A percentile compares a stretch with the other conserved stretches of the same genome.
Conservation (phyloP, 805 yeast genomes). For the Limtongozyma cylindracea region DNA sequence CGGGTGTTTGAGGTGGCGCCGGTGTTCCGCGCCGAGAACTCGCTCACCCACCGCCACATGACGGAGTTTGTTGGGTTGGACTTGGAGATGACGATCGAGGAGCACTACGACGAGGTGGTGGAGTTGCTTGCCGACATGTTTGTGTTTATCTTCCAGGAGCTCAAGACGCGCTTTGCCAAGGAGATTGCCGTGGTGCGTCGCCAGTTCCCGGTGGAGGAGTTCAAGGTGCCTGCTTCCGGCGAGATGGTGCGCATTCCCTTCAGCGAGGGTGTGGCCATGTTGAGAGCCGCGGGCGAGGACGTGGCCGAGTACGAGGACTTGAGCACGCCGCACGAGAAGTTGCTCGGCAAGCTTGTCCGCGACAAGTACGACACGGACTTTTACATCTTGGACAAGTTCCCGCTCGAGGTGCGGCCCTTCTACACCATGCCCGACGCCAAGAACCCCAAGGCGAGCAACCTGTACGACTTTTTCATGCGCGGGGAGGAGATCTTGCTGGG, state of each 20-base stretch:
- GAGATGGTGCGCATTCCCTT: conserved; percentile 77
- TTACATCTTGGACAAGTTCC: conserved; percentile 95
- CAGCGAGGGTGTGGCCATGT: conserved; percentile 75
- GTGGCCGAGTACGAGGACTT: conserved; percentile 79
- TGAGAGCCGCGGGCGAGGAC: conserved; percentile 69
- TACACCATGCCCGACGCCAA: conserved; percentile 97
- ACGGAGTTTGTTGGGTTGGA: conserved; percentile 96
- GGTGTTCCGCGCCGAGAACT: conserved; percentile 96
- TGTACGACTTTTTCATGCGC: conserved; percentile 98
- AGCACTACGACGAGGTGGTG: conserved; percentile 84
- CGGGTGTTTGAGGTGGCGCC: conserved; percentile 92
- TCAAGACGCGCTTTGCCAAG: conserved; percentile 50
- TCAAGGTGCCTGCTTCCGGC: conserved; percentile 80
- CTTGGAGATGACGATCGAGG: conserved; percentile 95
- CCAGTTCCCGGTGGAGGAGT: conserved; percentile 95
- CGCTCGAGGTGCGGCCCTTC: conserved; percentile 89
- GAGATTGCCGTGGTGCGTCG: conserved; percentile 80
- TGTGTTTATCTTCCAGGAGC: conserved; percentile 67
- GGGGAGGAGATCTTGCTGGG: conserved; percentile 99
- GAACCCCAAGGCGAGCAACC: conserved; percentile 83
- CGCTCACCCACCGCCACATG: conserved; percentile 98
- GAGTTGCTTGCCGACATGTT: conserved; percentile 45
- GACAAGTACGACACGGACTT: conserved; percentile 94
- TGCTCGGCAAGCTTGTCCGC: conserved; percentile 74
- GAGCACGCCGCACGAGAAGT: conserved; percentile 83